Conservation (phyloP, 306 rosid species). For the Canavalia gladiata region DNA sequence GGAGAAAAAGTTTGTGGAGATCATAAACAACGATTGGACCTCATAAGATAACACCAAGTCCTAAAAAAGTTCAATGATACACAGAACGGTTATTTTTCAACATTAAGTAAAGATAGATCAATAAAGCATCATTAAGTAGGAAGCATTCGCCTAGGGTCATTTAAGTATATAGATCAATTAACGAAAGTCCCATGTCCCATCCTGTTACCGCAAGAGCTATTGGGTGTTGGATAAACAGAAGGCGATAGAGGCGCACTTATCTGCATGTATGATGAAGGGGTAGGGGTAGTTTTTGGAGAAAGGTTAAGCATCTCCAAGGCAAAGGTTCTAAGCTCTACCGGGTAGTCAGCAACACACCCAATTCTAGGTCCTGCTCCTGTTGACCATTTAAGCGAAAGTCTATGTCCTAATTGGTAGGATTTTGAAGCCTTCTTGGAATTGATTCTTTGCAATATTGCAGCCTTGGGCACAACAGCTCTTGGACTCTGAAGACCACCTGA, state of each 20-base stretch:
- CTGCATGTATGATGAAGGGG: slow-evolving; percentile 56
- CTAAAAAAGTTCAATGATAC: slow-evolving; percentile 28
- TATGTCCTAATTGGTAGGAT: slow-evolving; percentile 87
- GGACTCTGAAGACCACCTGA: slow-evolving; percentile 97
- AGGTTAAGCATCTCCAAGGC: slow-evolving; percentile 87
- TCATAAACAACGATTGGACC: slow-evolving; percentile 21
- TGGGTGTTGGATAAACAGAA: slow-evolving; percentile 42
- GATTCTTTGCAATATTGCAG: slow-evolving; percentile 78
- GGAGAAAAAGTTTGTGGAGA: slow-evolving; percentile 2
- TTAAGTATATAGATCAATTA: slow-evolving; percentile 33
- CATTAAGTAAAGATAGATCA: slow-evolving; percentile 19
- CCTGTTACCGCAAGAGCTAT: neutral
- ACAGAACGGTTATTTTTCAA: slow-evolving; percentile 8
- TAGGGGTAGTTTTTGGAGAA: slow-evolving; percentile 68
- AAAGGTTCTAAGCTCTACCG: slow-evolving; percentile 73
- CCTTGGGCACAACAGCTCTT: slow-evolving; percentile 74
- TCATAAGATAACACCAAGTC: neutral
- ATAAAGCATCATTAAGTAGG: neutral
- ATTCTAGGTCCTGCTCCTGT: slow-evolving; percentile 98
- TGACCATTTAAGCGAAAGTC: slow-evolving; percentile 82
- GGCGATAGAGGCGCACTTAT: slow-evolving; percentile 55
- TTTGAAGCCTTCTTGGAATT: slow-evolving; percentile 79
- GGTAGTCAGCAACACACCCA: slow-evolving; percentile 94
- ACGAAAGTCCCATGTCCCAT: slow-evolving; percentile 37
- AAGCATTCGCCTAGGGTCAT: slow-evolving; percentile 25